phyloP scores from a whole-genome alignment of 148 eudicot genomes.

The Euryodendron excelsum region DNA sequence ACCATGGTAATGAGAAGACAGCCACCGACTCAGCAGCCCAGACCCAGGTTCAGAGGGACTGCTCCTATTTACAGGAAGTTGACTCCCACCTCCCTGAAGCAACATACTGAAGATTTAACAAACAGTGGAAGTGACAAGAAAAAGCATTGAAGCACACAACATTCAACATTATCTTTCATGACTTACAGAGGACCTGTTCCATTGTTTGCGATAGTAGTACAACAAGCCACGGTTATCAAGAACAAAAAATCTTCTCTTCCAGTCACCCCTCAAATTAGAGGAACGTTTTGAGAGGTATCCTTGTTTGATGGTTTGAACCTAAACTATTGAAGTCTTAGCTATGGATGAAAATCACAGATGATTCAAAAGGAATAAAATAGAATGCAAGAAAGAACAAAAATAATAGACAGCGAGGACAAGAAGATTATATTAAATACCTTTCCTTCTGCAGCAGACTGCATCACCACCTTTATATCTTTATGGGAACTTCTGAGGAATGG shows the following conservation, averaged over 20 bases:
- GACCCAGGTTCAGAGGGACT: slow-evolving; percentile 63
- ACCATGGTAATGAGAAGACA: slow-evolving; percentile 75
- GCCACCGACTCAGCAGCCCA: slow-evolving; percentile 83
- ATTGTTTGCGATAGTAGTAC: slow-evolving; percentile 91
- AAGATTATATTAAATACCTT: slow-evolving; percentile 47
- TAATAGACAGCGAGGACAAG: neutral
- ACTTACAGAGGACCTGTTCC: slow-evolving; percentile 73
- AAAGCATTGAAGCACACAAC: neutral
- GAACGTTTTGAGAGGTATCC: slow-evolving; percentile 96
- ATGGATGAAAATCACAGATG: slow-evolving; percentile 15
- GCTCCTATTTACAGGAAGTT: slow-evolving; percentile 26
- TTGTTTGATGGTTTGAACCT: slow-evolving; percentile 95
- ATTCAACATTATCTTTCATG: slow-evolving; percentile 1
- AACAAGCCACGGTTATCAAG: slow-evolving; percentile 96
- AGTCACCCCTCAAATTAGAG: slow-evolving; percentile 89
- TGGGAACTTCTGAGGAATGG: slow-evolving; percentile 54
- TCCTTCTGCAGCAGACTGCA: slow-evolving; percentile 84
- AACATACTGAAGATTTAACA: neutral
- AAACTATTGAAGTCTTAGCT: slow-evolving; percentile 46
- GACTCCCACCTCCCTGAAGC: slow-evolving; percentile 38
- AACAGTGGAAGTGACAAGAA: slow-evolving; percentile 6
- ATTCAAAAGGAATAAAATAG: slow-evolving; percentile 1
- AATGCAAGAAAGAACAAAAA: neutral
- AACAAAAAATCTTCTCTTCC: slow-evolving; percentile 95
- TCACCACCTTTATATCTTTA: slow-evolving; percentile 72